Evolutionary conservation across 352 stramenopile genomes (phyloP), one percentile per base, ranked within the genome.

Genomic region (Phytophthora sp.): DNA sequence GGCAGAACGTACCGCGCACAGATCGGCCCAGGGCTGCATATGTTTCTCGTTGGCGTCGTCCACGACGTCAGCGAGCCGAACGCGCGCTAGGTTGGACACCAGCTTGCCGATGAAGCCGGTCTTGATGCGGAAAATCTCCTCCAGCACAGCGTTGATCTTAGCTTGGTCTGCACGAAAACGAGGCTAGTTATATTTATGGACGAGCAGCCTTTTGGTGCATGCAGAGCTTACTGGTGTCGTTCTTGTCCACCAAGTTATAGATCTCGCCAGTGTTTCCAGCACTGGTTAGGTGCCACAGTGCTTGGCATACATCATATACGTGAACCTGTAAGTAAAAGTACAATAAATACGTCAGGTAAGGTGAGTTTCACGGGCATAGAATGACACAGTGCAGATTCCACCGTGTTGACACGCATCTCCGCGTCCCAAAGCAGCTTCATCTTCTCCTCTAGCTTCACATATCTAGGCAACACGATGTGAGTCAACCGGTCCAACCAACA

Each of bases 21-120:
- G 74, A 64, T 96, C 86, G 15, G 86, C 89, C 88, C 88, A 96
- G 1, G 88, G 88, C 63, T 90, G 81, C 84, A 96, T 92, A 68
- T 96, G 88, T 76, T 96, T 96, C 50, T 96, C 88, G 54, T 96
- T 96, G n/a, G 86, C 86, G 62, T 94, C 85, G 63, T 96, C 77
- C n/a, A 94, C 88, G 44, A 94, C 85, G 47, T 94, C 85, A 33
- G 80, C 73, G 7, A 96, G 76, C 7, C 84, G 83, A 42, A 96
- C 71, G 18, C 83, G 80, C 5, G 88, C 88, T 20, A 96, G 63
- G 57, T 94, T 94, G 6, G 88, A 96, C 33, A 96, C 70, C 23
- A 96, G 73, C 56, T 94, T 93, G 57, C 88, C 88, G 21, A 93
- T 88, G 59, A 96, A 96, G 38, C 88, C 88, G 5, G 88, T 89